These are phyloP conservation scores for Mycena polygramma DNA, from an alignment of 768 basidiomycete genomes.

Conservation along the genomic window DNA sequence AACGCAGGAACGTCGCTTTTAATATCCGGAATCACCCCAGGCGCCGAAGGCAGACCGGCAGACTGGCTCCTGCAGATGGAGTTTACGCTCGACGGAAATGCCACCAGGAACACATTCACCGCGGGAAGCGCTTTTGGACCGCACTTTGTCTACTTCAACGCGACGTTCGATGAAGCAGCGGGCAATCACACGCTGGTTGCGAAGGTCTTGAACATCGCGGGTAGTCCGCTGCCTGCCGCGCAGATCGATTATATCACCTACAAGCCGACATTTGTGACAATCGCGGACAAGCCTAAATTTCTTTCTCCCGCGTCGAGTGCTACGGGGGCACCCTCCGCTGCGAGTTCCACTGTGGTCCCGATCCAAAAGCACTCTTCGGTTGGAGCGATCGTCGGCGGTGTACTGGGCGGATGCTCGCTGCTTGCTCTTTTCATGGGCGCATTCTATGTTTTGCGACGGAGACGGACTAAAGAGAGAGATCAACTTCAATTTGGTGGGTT, in stretches of 20 bases:
- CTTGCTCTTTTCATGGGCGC: no score
- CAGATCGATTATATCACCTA: not conserved
- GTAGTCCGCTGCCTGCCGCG: not conserved
- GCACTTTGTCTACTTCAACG: not conserved
- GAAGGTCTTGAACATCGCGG: not conserved
- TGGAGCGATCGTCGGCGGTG: no score
- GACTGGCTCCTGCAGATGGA: conserved; percentile 6
- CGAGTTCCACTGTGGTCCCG: no score
- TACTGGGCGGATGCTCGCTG: no score
- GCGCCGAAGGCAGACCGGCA: not conserved
- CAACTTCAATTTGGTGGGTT: no score
- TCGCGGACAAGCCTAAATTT: not conserved
- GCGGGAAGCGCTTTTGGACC: not conserved
- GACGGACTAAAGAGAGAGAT: no score
- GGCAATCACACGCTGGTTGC: not conserved
- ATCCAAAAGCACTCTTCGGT: no score
- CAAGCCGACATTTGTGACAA: not conserved
- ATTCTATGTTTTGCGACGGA: no score
- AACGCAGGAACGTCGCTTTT: not conserved
- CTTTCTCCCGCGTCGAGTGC: no score
- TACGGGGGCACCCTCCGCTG: no score
- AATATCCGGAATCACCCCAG: not conserved
- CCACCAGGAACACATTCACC: not conserved
- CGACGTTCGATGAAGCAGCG: no score
- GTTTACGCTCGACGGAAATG: not conserved